Evolutionary conservation across 2,329 filamentous ascomycete genomes (phyloP).

Genomic region (Aschersonia sp.): DNA sequence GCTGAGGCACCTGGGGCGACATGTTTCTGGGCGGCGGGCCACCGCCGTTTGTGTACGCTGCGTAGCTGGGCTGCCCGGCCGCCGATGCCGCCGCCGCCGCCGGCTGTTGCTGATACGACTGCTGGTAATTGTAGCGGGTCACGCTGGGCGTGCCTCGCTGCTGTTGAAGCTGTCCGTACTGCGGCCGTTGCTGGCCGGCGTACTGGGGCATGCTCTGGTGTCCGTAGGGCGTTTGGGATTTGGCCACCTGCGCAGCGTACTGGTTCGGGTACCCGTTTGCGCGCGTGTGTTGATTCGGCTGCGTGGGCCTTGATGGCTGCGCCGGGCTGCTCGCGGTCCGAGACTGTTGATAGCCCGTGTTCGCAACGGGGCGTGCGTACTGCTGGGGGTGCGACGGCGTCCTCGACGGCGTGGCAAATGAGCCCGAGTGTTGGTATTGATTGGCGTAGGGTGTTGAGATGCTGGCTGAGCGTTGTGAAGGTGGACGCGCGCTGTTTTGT

Average conservation of each 20-base stretch:
- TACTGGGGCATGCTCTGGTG: slow-evolving; percentile 35
- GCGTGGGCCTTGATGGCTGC: slow-evolving; percentile 20
- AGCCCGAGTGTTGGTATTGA: slow-evolving; percentile 26
- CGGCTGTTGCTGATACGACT: slow-evolving; percentile 17
- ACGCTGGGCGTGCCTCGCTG: slow-evolving; percentile 25
- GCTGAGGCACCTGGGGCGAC: slow-evolving; percentile 26
- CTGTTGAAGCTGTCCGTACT: slow-evolving; percentile 22
- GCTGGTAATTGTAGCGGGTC: slow-evolving; percentile 24
- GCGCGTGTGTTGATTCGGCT: slow-evolving; percentile 33
- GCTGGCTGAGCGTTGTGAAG: slow-evolving; percentile 20
- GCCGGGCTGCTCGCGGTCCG: slow-evolving; percentile 16
- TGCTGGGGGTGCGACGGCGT: slow-evolving; percentile 28
- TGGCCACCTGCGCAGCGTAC: slow-evolving; percentile 35
- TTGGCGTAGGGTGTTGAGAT: slow-evolving; percentile 24
- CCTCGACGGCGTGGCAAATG: slow-evolving; percentile 33
- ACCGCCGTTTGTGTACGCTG: slow-evolving; percentile 27
- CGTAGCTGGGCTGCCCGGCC: slow-evolving; percentile 20
- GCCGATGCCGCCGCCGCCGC: slow-evolving; percentile 16
- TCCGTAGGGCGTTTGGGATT: slow-evolving; percentile 35
- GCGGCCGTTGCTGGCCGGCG: slow-evolving; percentile 28
- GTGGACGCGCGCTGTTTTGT: slow-evolving; percentile 19
- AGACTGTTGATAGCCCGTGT: slow-evolving; percentile 28
- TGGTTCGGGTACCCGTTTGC: slow-evolving; percentile 30
- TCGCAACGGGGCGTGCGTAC: slow-evolving; percentile 24
- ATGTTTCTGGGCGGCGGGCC: slow-evolving; percentile 25